These are phyloP conservation scores for Aspergillus awamori DNA, from an alignment of 2,329 filamentous ascomycete genomes.

Conservation along the genomic window DNA sequence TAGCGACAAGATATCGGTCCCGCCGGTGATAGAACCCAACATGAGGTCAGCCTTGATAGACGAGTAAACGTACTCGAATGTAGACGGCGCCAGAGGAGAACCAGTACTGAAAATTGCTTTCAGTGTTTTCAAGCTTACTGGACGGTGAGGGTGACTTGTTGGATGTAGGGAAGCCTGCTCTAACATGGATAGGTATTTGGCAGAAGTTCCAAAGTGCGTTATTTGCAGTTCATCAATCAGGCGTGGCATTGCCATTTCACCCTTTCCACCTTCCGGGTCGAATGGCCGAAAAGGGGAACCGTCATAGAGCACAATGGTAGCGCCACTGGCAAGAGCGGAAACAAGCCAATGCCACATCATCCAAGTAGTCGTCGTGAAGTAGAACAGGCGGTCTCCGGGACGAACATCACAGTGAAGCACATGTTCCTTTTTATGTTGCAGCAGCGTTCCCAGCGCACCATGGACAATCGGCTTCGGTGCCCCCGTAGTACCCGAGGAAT, in stretches of 20 bases:
- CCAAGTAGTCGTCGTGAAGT: constrained; percentile 95
- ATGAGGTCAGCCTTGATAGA: constrained; percentile 81
- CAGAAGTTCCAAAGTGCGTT: constrained; percentile 92
- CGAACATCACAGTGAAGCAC: constrained; percentile 81
- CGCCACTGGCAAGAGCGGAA: constrained; percentile 78
- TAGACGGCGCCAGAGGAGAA: constrained; percentile 87
- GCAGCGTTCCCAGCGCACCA: constrained; percentile 81
- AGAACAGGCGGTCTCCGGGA: constrained; percentile 75
- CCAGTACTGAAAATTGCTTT: constrained; percentile 93
- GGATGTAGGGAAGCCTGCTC: constrained; percentile 76
- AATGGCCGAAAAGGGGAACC: constrained; percentile 84
- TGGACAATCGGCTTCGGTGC: constrained; percentile 93
- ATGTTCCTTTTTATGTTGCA: constrained; percentile 98
- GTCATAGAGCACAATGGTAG: constrained; percentile 85
- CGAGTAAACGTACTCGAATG: constrained; percentile 85
- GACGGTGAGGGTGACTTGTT: constrained; percentile 49
- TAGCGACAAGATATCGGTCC: constrained; percentile 93
- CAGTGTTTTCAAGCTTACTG: constrained; percentile 54
- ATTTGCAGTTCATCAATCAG: constrained; percentile 80
- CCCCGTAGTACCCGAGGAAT: constrained; percentile 87
- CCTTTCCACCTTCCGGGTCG: constrained; percentile 58
- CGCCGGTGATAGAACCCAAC: constrained; percentile 89
- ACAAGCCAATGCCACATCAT: constrained; percentile 99
- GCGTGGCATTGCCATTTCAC: constrained; percentile 77
- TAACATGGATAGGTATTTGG: constrained; percentile 87